These are phyloP conservation scores for Schizosaccharomyces pombe DNA, from an alignment of 805 yeast species.

Conservation along the genomic window DNA sequence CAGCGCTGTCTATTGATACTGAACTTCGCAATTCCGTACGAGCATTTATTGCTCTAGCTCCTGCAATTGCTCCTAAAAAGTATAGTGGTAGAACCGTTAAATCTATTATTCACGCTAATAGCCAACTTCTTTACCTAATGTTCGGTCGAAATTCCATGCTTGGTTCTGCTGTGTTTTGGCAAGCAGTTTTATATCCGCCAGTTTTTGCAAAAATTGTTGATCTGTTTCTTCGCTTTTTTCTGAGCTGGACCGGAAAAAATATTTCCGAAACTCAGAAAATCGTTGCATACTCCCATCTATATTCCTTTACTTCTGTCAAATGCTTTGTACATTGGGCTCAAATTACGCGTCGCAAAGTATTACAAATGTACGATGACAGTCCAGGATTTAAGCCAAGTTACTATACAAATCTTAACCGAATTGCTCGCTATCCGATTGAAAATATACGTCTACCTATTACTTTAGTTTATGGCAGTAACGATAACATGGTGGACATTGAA, in stretches of 20 bases:
- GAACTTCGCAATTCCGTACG: constrained; percentile 31
- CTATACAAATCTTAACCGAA: constrained; percentile 15
- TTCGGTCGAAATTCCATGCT: constrained; percentile 57
- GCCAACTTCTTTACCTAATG: constrained; percentile 40
- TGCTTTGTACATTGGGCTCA: constrained; percentile 93
- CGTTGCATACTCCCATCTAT: constrained; percentile 64
- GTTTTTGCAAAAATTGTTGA: constrained; percentile 53
- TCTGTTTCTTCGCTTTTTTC: constrained; percentile 36
- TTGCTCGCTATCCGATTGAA: constrained; percentile 38
- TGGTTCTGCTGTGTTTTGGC: constrained; percentile 64
- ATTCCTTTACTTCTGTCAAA: constrained; percentile 79
- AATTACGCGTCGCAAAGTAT: constrained; percentile 48
- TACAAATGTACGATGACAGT: constrained; percentile 74
- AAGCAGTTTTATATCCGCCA: constrained; percentile 38
- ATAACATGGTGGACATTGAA: constrained; percentile 68
- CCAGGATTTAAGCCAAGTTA: constrained; percentile 13
- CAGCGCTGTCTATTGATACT: constrained; percentile 46
- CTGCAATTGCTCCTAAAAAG: constrained; percentile 84
- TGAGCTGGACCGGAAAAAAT: constrained; percentile 58
- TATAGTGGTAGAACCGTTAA: constrained; percentile 55
- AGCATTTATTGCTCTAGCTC: constrained; percentile 61
- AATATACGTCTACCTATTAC: constrained; percentile 51
- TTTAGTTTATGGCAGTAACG: constrained; percentile 55
- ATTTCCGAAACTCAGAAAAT: constrained; percentile 52
- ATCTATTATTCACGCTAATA: constrained; percentile 51